Evolutionary conservation across 352 stramenopile genomes (phyloP).

Genomic region (Peronospora tabacina): DNA sequence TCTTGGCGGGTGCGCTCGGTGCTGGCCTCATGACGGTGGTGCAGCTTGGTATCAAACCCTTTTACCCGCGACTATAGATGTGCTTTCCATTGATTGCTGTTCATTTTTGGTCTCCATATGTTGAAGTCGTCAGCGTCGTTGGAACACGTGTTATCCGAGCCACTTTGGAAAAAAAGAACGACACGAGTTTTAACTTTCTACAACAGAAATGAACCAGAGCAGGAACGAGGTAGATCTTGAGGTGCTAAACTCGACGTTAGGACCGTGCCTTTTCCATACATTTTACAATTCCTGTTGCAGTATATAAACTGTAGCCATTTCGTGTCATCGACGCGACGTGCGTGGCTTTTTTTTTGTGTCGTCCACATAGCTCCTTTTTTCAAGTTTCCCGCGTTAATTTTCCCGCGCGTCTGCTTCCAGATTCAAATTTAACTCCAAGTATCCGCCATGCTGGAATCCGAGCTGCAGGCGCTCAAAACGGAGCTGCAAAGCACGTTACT

Average conservation of each 20-base stretch:
- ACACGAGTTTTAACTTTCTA: too few relatives aligned
- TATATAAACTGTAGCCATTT: background rate
- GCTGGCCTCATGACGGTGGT: conserved; percentile 76
- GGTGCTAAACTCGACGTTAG: too few relatives aligned
- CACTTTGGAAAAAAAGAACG: too few relatives aligned
- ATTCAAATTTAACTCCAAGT: conserved; percentile 20
- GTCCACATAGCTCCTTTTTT: background rate
- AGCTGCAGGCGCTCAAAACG: conserved; percentile 55
- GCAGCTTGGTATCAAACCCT: conserved; percentile 82
- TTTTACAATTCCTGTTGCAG: background rate
- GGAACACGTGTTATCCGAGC: too few relatives aligned
- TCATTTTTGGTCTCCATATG: too few relatives aligned
- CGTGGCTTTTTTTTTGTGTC: background rate
- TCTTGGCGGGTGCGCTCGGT: conserved; percentile 71
- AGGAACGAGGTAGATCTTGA: too few relatives aligned
- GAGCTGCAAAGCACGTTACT: conserved; percentile 48
- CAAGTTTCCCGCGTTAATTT: conserved; percentile 18
- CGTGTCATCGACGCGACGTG: too few relatives aligned
- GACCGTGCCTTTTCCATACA: too few relatives aligned
- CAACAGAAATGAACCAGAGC: too few relatives aligned
- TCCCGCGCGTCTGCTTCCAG: conserved; percentile 8
- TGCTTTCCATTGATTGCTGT: conserved; percentile 10
- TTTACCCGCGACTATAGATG: conserved; percentile 70
- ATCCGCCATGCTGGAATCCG: conserved; percentile 18
- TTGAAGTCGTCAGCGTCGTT: too few relatives aligned